A percentile compares a stretch with the other conserved stretches of the same genome.
Conservation (phyloP, 768 basidiomycete genomes). For the Naganishia randhawae region DNA sequence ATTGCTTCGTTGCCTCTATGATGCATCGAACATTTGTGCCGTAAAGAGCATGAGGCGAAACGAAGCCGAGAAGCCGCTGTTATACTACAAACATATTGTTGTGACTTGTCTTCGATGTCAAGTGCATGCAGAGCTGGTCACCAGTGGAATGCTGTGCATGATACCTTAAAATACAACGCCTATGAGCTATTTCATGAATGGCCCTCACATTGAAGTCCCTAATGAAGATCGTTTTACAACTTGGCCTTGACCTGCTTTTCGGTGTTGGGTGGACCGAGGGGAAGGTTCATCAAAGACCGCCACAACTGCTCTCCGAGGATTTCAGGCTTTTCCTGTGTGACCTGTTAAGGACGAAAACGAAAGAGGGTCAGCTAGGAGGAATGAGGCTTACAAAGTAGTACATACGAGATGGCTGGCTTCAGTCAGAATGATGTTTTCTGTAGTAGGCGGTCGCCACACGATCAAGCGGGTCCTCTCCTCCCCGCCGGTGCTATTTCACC, state of each 20-base stretch:
- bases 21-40: too few relatives aligned
- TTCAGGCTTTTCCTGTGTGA: constrained; percentile 42
- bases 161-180: too few relatives aligned
- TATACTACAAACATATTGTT: too few relatives aligned
- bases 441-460: constrained; percentile 35
- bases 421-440: constrained; percentile 36
- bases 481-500: constrained; percentile 29
- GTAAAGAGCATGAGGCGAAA: too few relatives aligned
- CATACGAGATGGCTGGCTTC: constrained; percentile 40
- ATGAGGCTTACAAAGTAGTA: background rate
- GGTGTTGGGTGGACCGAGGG: constrained; percentile 8
- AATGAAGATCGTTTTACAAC: constrained; percentile 11
- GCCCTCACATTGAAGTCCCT: background rate
- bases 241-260: constrained; percentile 20
- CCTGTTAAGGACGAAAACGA: constrained; percentile 14
- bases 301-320: constrained; percentile 33
- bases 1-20: too few relatives aligned
- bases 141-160: too few relatives aligned
- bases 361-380: background rate
- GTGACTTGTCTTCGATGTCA: too few relatives aligned
- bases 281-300: constrained; percentile 2
- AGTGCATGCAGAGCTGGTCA: too few relatives aligned
- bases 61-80: too few relatives aligned
- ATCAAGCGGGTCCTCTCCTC: constrained; percentile 31
- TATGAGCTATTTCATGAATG: too few relatives aligned